Evolutionary conservation across 176 grass and related monocot genomes (phyloP), one percentile per base, ranked within the genome.

Genomic region (Eleusine indica): DNA sequence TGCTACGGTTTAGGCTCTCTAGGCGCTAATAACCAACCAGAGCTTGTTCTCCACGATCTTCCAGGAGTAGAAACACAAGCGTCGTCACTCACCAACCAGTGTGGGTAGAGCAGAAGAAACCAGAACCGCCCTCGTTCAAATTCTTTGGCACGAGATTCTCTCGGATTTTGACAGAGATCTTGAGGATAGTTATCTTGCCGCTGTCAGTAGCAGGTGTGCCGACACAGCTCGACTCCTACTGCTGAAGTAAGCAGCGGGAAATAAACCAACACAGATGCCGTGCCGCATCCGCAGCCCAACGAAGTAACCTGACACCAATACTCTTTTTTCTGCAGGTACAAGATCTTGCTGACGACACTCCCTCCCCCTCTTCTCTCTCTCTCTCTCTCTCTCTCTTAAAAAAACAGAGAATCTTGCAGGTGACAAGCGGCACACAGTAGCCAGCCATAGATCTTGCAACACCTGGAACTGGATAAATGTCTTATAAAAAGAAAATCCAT

Each of bases 161-260:
- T 77, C 78, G 48, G 79, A 86, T 60, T 76, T 85, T 67, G 66
- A 73, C 73, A 73, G 48, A 16, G 47, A 42, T 21, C 4, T 79
- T 7, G 43, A 35, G 4, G 68, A 35, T 56, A 84, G 61, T 76
- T 77, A 58, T 56, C 66, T 86, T 69, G 28, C 19, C 15, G 3
- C 58, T 77, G 73, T 67, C 79, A 62, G 68, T 69, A 74, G 68
- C 86, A 9, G 88, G 88, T 90, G 67, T 82, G 79, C 88, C 88
- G 88, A 90, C 88, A 73, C 39, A 15, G 21, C 49, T 48, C 57
- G 11, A 57, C 53, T 57, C 53, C 41, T 21, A 57, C 82, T 80
- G 82, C 82, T 72, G 77, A 71, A 76, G 81, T 51, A 88, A 77
- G 77, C 82, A 81, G 29, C 46, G 14, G 57, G 21, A 5, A n/a